phyloP scores from a whole-genome alignment of 164 flowering plant genomes.

The Platanus orientalis region DNA sequence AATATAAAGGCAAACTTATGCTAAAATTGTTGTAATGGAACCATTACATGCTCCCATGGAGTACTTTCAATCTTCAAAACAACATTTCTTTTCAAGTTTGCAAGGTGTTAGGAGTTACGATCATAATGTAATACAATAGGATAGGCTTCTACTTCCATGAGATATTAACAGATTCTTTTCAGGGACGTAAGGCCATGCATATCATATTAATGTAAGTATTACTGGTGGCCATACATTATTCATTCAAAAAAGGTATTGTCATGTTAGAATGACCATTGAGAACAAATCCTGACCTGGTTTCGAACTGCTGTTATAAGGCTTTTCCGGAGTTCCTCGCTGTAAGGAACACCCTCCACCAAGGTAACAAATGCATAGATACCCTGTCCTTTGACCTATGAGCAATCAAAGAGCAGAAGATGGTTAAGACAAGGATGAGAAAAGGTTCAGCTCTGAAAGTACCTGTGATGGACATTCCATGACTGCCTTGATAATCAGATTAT shows the following conservation, averaged over 20 bases:
- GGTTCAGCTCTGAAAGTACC: background rate
- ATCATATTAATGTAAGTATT: too few relatives aligned
- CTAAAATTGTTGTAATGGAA: background rate
- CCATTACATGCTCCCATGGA: background rate
- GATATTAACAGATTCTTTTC: too few relatives aligned
- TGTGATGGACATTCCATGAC: background rate
- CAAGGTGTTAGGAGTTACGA: too few relatives aligned
- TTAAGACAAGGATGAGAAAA: background rate
- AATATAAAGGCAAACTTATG: too few relatives aligned
- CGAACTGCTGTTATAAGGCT: slow-evolving; percentile 71
- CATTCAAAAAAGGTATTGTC: background rate
- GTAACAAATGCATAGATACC: slow-evolving; percentile 97
- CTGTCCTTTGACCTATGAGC: slow-evolving; percentile 87
- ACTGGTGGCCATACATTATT: background rate
- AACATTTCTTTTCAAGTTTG: too few relatives aligned
- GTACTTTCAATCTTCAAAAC: too few relatives aligned
- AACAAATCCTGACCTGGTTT: slow-evolving; percentile 57
- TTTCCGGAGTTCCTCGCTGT: slow-evolving; percentile 87
- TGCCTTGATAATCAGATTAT: too few relatives aligned
- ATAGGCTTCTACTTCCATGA: too few relatives aligned
- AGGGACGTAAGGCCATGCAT: background rate
- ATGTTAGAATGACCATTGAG: background rate
- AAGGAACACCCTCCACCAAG: slow-evolving; percentile 83
- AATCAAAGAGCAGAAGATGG: slow-evolving; percentile 10
- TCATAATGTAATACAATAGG: too few relatives aligned